phyloP scores from a whole-genome alignment of 345 rosid genomes.

The Cardiospermum halicacabum region DNA sequence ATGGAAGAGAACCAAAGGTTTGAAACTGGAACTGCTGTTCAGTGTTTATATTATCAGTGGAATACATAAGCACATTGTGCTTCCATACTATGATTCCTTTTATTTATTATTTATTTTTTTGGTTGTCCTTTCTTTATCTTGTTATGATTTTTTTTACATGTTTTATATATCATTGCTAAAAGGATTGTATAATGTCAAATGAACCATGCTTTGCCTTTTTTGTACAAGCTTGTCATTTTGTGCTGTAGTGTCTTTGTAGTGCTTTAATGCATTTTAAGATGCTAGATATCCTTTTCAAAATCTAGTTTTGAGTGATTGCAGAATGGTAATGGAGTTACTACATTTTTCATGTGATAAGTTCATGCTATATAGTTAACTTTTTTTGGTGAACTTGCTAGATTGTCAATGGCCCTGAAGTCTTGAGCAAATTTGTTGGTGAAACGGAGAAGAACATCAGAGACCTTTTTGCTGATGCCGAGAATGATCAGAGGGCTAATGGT shows the following conservation, averaged over 20 bases:
- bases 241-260: neutral
- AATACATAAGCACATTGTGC: neutral
- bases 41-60: neutral
- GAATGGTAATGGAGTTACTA: neutral
- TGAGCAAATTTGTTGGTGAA: constrained; percentile 99
- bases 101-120: neutral
- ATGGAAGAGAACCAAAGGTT: constrained; percentile 99
- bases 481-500: constrained; percentile 85
- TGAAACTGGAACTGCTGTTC: constrained; percentile 3
- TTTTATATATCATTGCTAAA: neutral
- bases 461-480: constrained; percentile 96
- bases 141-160: neutral
- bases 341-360: neutral
- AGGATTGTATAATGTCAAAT: neutral
- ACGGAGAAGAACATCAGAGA: constrained; percentile 95
- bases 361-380: constrained; percentile 11
- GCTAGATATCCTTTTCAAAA: neutral
- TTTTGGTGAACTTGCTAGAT: constrained; percentile 47
- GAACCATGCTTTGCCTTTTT: neutral
- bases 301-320: neutral
- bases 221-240: neutral
- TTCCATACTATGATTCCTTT: constrained; percentile 2
- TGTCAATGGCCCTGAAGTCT: constrained; percentile 95
- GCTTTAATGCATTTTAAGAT: neutral
- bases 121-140: neutral